These are phyloP conservation scores for Zygosaccharomyces rouxii DNA, from an alignment of 805 yeast genomes.

Conservation along the genomic window DNA sequence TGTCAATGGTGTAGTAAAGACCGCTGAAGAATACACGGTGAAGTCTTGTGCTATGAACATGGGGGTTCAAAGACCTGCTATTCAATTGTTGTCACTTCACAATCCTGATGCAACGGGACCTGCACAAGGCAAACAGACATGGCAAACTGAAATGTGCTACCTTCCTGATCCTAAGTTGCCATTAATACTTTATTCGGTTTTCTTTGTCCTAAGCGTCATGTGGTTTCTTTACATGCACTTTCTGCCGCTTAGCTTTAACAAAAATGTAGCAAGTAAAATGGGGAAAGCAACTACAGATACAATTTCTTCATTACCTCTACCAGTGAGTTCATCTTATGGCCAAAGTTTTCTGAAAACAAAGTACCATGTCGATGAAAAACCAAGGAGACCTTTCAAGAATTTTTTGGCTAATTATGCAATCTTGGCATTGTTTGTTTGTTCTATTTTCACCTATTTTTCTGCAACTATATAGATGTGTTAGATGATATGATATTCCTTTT, in stretches of 20 bases:
- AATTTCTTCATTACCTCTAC: conserved; percentile 21
- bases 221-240: conserved; percentile 26
- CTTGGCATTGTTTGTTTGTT: conserved; percentile 7
- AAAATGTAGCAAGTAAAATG: conserved; percentile 9
- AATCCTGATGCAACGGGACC: conserved; percentile 37
- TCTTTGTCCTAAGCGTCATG: conserved; percentile 20
- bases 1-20: conserved; percentile 20
- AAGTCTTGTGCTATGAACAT: conserved; percentile 90
- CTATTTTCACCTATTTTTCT: conserved; percentile 12
- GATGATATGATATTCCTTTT: not conserved
- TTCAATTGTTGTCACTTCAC: conserved; percentile 70
- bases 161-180: conserved; percentile 52
- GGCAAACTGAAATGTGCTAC: conserved; percentile 49
- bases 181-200: conserved; percentile 34
- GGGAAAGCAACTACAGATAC: conserved; percentile 7
- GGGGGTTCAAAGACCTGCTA: conserved; percentile 82
- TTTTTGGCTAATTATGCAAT: conserved; percentile 10
- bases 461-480: conserved; percentile 2
- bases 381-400: conserved; percentile 2
- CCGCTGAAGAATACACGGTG: conserved; percentile 73
- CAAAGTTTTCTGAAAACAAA: not conserved
- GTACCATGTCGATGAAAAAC: conserved; percentile 10
- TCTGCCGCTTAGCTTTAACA: conserved; percentile 30
- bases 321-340: conserved; percentile 14
- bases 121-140: conserved; percentile 24